These are phyloP conservation scores for Litsea cubeba DNA, from an alignment of 164 flowering plant genomes.

Conservation along the genomic window DNA sequence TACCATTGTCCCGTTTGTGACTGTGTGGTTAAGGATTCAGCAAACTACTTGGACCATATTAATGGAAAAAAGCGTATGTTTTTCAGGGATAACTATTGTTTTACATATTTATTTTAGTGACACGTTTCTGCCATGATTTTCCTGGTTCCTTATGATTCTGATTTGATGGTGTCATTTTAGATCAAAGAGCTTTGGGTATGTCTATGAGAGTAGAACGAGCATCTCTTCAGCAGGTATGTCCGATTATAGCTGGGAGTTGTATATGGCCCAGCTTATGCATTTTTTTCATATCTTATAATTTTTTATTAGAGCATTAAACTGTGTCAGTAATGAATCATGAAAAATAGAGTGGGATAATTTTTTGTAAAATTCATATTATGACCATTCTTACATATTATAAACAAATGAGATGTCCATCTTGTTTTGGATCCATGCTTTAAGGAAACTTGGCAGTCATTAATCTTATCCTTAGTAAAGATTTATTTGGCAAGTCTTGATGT, in stretches of 20 bases:
- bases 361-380: too few relatives aligned
- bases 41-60: constrained; percentile 96
- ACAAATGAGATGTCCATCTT: too few relatives aligned
- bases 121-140: not conserved
- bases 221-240: constrained; percentile 73
- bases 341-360: too few relatives aligned
- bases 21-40: constrained; percentile 95
- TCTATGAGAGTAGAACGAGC: constrained; percentile 97
- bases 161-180: constrained; percentile 22
- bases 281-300: too few relatives aligned
- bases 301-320: too few relatives aligned
- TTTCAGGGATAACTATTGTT: not conserved
- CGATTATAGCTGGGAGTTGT: not conserved
- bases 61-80: constrained; percentile 96
- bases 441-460: too few relatives aligned
- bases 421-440: too few relatives aligned
- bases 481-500: too few relatives aligned
- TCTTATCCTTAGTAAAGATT: too few relatives aligned
- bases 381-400: too few relatives aligned
- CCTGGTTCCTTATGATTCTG: not conserved
- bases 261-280: too few relatives aligned
- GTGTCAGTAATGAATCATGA: too few relatives aligned
- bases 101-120: not conserved
- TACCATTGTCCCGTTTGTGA: constrained; percentile 82
- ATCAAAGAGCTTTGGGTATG: constrained; percentile 99